These are phyloP conservation scores for Zygotorulaspora chibaensis DNA, from an alignment of 805 yeast genomes.

Conservation along the genomic window DNA sequence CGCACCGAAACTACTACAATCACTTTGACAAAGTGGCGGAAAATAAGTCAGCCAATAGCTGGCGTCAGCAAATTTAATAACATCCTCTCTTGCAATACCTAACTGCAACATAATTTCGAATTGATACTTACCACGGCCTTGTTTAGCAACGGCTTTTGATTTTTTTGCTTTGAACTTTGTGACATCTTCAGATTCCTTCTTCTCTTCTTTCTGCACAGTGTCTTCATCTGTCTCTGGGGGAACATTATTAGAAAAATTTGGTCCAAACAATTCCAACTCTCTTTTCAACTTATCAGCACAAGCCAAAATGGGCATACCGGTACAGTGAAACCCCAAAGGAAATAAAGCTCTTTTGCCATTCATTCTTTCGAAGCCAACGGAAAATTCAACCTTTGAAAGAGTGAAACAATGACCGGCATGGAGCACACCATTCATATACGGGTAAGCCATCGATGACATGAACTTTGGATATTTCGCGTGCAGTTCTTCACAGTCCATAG, in stretches of 20 bases:
- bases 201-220: constrained; percentile 34
- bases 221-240: constrained; percentile 51
- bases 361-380: constrained; percentile 92
- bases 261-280: constrained; percentile 88
- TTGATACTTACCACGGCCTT: constrained; percentile 91
- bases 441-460: constrained; percentile 94
- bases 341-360: constrained; percentile 86
- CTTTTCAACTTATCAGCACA: constrained; percentile 93
- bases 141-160: constrained; percentile 89
- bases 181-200: constrained; percentile 60
- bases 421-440: constrained; percentile 97
- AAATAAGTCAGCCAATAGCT: constrained; percentile 83
- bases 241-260: constrained; percentile 66
- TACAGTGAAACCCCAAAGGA: constrained; percentile 98
- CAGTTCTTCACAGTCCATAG: constrained; percentile 60
- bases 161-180: constrained; percentile 91
- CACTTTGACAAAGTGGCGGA: constrained; percentile 83
- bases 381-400: constrained; percentile 86
- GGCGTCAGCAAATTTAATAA: constrained; percentile 87
- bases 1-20: constrained; percentile 80
- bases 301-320: constrained; percentile 97
- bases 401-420: constrained; percentile 98
- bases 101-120: constrained; percentile 93
- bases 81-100: constrained; percentile 81
- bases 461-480: constrained; percentile 79